These are phyloP conservation scores for Nemania sp. DNA, from an alignment of 2,329 filamentous ascomycete species.

Conservation along the genomic window DNA sequence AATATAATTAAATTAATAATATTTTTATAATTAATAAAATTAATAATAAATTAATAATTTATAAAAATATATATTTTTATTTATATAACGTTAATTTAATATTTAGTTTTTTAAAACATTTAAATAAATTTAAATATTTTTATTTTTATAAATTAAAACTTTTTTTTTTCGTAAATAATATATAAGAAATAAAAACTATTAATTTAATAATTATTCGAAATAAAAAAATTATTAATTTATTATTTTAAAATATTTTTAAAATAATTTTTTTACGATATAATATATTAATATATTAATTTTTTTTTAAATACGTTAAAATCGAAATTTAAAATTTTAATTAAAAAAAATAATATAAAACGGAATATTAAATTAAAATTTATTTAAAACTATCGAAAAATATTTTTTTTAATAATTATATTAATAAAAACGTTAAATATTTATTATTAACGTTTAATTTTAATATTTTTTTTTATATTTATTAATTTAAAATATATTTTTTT, in stretches of 20 bases:
- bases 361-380: background rate
- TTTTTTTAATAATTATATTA: background rate
- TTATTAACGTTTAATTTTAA: background rate
- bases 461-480: background rate
- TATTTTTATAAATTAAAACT: constrained; percentile 11
- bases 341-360: constrained; percentile 1
- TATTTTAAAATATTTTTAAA: background rate
- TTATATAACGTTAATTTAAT: constrained; percentile 6
- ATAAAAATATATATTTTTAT: constrained; percentile 8
- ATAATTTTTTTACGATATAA: constrained; percentile 3
- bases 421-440: constrained; percentile 1
- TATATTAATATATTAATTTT: constrained; percentile 8
- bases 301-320: constrained; percentile 6
- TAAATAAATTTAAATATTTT: constrained; percentile 10
- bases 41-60: constrained; percentile 11
- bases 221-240: background rate
- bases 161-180: background rate
- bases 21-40: constrained; percentile 5
- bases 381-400: constrained; percentile 8
- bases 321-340: background rate
- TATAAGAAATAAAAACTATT: constrained; percentile 3
- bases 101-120: constrained; percentile 2
- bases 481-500: background rate
- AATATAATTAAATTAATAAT: constrained; percentile 7
- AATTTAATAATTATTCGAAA: background rate